A percentile compares a stretch with the other conserved stretches of the same genome.
Evolutionary conservation across 805 yeast species (phyloP).

Genomic region (Kodamaea jinghongensis): DNA sequence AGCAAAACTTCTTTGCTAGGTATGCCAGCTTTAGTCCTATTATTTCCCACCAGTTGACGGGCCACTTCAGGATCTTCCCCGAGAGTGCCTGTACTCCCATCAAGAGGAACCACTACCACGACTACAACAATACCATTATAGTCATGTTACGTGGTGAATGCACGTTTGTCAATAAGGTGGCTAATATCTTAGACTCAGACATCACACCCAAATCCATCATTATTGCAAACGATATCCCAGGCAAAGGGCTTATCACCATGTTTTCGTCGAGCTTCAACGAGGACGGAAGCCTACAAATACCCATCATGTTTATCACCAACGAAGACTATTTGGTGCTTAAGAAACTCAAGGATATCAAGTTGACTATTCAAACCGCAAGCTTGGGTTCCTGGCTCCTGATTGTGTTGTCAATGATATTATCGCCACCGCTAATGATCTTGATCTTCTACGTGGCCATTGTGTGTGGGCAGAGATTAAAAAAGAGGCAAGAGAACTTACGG

Average conservation of each 20-base stretch:
- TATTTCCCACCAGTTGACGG: conserved; percentile 21
- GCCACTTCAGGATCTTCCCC: conserved; percentile 18
- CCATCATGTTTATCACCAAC: conserved; percentile 51
- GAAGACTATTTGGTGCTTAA: conserved; percentile 33
- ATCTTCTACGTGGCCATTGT: conserved; percentile 32
- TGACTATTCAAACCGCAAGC: conserved; percentile 31
- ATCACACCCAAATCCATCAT: conserved; percentile 47
- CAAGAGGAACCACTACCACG: conserved; percentile 12
- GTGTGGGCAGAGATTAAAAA: conserved; percentile 26
- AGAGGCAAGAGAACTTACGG: conserved; percentile 22
- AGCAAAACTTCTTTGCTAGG: conserved; percentile 27
- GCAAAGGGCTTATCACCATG: conserved; percentile 52
- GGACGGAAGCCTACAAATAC: conserved; percentile 37
- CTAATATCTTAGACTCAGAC: conserved; percentile 34
- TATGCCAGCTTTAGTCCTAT: conserved; percentile 44
- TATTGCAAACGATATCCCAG: conserved; percentile 53
- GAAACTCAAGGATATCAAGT: conserved; percentile 10
- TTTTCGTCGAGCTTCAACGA: conserved; percentile 45
- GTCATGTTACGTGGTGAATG: conserved; percentile 26
- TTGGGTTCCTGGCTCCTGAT: conserved; percentile 38
- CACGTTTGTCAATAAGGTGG: conserved; percentile 52
- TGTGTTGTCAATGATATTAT: conserved; percentile 39
- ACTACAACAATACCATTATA: conserved; percentile 24
- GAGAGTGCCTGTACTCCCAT: conserved; percentile 25
- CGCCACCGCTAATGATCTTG: conserved; percentile 41